Percentiles rank a stretch among this genome's conserved stretches.
phyloP scores from a whole-genome alignment of 108 stramenopile genomes.

The Cyclostephanos invisitatus region DNA sequence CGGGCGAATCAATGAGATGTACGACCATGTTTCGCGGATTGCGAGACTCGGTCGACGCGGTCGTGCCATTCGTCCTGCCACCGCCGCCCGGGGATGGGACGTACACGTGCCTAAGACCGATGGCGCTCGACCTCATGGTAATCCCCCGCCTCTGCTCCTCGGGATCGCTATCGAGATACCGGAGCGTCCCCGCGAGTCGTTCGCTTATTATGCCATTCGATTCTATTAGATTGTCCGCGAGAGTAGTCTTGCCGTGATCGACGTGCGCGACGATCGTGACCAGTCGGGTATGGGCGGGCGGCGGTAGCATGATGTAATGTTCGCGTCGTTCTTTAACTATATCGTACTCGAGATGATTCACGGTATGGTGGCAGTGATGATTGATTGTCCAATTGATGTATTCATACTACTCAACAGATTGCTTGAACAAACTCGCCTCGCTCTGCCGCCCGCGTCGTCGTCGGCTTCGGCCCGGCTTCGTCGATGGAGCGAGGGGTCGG shows the following conservation, averaged over 20 bases:
- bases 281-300: conserved; percentile 82
- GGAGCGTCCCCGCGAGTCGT: conserved; percentile 83
- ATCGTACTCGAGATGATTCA: no score
- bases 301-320: conserved; percentile 54
- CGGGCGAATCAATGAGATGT: conserved; percentile 96
- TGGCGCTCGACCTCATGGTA: conserved; percentile 94
- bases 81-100: conserved; percentile 30
- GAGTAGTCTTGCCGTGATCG: conserved; percentile 99
- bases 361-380: no score
- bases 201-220: conserved; percentile 86
- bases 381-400: no score
- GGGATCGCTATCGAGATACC: conserved; percentile 82
- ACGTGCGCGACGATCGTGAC: conserved; percentile 99
- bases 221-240: conserved; percentile 93
- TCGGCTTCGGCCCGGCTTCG: no score
- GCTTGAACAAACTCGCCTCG: no score
- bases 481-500: no score
- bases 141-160: conserved; percentile 98
- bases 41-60: no score
- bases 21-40: conserved; percentile 73
- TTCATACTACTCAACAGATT: no score
- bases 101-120: conserved; percentile 78
- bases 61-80: no score
- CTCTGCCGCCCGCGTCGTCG: no score
- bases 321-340: no score